Percentiles rank a stretch among this genome's conserved stretches.
Evolutionary conservation across 2,329 filamentous ascomycete genomes (phyloP).

Genomic region (Diaporthe velutina): DNA sequence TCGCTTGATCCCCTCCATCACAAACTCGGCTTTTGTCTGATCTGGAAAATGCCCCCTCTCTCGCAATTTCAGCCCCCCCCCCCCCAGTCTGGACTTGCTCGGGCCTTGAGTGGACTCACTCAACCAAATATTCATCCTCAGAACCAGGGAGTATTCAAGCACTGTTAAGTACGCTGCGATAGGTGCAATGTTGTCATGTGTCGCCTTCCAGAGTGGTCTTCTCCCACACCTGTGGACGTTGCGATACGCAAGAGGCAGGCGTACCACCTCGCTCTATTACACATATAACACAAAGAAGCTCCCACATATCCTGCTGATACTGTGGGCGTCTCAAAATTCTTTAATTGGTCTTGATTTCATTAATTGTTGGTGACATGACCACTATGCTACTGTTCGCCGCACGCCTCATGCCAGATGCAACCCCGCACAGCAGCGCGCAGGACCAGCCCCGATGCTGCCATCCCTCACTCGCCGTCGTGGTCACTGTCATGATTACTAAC

Average conservation of each 20-base stretch:
- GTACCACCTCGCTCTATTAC: not conserved
- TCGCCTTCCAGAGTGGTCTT: not conserved
- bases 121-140: not conserved
- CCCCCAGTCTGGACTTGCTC: not conserved
- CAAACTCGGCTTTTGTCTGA: not conserved
- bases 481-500: not conserved
- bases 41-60: not conserved
- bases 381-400: not conserved
- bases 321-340: not conserved
- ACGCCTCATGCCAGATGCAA: not conserved
- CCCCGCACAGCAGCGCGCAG: not conserved
- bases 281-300: not conserved
- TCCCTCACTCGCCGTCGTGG: not conserved
- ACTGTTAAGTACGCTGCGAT: not conserved
- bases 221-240: not conserved
- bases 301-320: not conserved
- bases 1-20: not conserved
- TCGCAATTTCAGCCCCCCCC: too few relatives aligned
- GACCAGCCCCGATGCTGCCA: not conserved
- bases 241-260: not conserved
- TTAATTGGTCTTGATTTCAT: not conserved
- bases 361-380: not conserved
- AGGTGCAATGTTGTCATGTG: not conserved
- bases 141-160: not conserved
- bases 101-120: not conserved